Evolutionary conservation across 2,329 filamentous ascomycete species (phyloP).

Genomic region (Thielaviopsis populi): DNA sequence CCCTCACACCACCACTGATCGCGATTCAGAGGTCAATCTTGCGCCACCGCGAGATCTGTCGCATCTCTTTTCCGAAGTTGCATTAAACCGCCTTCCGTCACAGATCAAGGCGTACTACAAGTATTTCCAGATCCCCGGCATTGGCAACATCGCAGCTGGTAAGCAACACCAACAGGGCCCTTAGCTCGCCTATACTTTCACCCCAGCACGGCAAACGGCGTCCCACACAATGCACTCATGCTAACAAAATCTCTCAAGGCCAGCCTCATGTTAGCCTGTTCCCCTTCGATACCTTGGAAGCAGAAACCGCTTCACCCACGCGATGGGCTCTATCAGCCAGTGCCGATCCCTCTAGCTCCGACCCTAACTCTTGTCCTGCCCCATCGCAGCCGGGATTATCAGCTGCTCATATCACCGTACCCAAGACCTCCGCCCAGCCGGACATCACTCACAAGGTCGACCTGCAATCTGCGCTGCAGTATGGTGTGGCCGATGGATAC

Average conservation of each 20-base stretch:
- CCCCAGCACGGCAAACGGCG: background rate
- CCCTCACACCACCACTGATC: background rate
- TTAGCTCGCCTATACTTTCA: slow-evolving; percentile 8
- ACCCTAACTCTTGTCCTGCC: slow-evolving; percentile 14
- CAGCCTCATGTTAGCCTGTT: slow-evolving; percentile 72
- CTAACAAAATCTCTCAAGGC: slow-evolving; percentile 32
- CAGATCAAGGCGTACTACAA: slow-evolving; percentile 72
- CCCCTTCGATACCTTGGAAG: slow-evolving; percentile 81
- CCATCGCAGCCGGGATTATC: slow-evolving; percentile 19
- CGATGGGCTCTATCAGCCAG: slow-evolving; percentile 49
- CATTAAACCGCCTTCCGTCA: slow-evolving; percentile 49
- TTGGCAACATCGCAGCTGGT: slow-evolving; percentile 49
- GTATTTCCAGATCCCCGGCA: slow-evolving; percentile 55
- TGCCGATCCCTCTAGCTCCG: slow-evolving; percentile 4
- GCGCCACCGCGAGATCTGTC: slow-evolving; percentile 54
- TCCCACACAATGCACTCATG: background rate
- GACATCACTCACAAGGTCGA: slow-evolving; percentile 61
- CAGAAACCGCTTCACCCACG: slow-evolving; percentile 57
- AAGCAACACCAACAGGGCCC: slow-evolving; percentile 21
- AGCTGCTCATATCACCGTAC: slow-evolving; percentile 49
- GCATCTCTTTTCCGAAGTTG: slow-evolving; percentile 60
- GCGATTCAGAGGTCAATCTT: background rate
- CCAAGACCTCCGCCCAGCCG: slow-evolving; percentile 44
- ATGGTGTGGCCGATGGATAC: slow-evolving; percentile 70
- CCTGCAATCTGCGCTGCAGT: slow-evolving; percentile 68